Evolutionary conservation across 345 rosid species (phyloP), one percentile per base, ranked within the genome.

Genomic region (Crucihimalaya himalaica): DNA sequence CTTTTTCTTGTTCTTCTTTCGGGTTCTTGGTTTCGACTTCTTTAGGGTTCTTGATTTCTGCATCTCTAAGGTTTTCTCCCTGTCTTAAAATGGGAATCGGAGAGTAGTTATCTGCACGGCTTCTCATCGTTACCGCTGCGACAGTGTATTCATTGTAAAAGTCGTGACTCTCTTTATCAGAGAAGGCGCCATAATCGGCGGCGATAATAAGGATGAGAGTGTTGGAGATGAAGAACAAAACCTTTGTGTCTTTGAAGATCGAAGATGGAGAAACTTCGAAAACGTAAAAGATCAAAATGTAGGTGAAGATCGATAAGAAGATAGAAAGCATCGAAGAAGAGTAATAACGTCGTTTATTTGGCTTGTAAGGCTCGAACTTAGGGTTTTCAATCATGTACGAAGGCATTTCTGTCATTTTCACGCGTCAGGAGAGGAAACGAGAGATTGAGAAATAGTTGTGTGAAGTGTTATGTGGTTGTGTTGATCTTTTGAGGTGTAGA

Each of bases 151-250:
- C 84, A 4, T 72, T 61, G 27, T 85, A 68, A 37, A 81, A 57
- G 70, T 80, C 81, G 27, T 7, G 75, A 15, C 23, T 80, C 14
- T 64, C 71, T 70, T 72, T 71, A 20, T 81, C 66, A 4, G 82
- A 76, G 79, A 84, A 91, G 29, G 83, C 78, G 8, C 89, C 86
- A 51, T 83, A 89, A 70, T 88, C 94, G 12, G 80, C 85, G 1
- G 86, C 82, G 15, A 88, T 84, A 71, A 90, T 84, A 81, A 87
- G 77, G 57, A 88, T 83, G 40, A 87, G 78, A 69, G 85, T 83
- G 81, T 86, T 88, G 76, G 87, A 88, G 50, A 92, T 80, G 78
- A 87, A 79, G 69, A 87, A 88, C 89, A 85, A 87, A 55, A 90
- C 80, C 21, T 82, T 86, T 55, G 82, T 64, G 72, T 83, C 81